A percentile compares a stretch with the other conserved stretches of the same genome.
Conservation (phyloP, 345 rosid genomes). For the Cardiospermum halicacabum region DNA sequence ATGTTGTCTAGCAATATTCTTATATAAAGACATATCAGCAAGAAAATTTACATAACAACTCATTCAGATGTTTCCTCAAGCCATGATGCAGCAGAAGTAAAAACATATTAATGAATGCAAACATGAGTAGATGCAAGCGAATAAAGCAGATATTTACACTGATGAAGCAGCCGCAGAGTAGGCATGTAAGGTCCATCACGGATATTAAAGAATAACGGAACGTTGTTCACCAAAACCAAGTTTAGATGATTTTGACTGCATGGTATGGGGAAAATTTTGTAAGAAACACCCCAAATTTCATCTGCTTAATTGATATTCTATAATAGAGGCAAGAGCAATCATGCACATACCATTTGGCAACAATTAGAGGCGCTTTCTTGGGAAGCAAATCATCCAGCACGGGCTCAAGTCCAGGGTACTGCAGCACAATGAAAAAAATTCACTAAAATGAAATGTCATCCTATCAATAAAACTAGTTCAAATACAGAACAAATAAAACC, state of each 20-base stretch:
- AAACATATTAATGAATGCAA: neutral
- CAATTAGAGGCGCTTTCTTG: slow-evolving; percentile 83
- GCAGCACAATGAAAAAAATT: slow-evolving; percentile 23
- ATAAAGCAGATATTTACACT: slow-evolving; percentile 41
- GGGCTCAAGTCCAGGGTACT: slow-evolving; percentile 94
- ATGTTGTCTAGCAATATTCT: neutral
- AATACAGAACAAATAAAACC: neutral
- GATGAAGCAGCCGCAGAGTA: slow-evolving; percentile 90
- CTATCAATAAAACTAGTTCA: slow-evolving; percentile 3
- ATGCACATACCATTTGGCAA: slow-evolving; percentile 72
- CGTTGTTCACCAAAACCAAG: slow-evolving; percentile 83
- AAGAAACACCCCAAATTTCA: neutral
- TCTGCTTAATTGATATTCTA: neutral
- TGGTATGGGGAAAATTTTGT: slow-evolving; percentile 2
- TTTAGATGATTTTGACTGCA: slow-evolving; percentile 96
- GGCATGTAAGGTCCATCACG: slow-evolving; percentile 99
- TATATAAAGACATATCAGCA: neutral
- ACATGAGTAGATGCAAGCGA: slow-evolving; percentile 8
- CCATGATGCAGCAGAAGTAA: neutral
- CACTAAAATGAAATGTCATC: slow-evolving; percentile 8
- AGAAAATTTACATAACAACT: neutral
- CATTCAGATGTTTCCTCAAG: slow-evolving; percentile 2
- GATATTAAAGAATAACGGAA: slow-evolving; percentile 90
- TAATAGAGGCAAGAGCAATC: slow-evolving; percentile 7
- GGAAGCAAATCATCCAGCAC: slow-evolving; percentile 96